Evolutionary conservation across 345 rosid species (phyloP).

Genomic region (Streptanthus diversifolius): DNA sequence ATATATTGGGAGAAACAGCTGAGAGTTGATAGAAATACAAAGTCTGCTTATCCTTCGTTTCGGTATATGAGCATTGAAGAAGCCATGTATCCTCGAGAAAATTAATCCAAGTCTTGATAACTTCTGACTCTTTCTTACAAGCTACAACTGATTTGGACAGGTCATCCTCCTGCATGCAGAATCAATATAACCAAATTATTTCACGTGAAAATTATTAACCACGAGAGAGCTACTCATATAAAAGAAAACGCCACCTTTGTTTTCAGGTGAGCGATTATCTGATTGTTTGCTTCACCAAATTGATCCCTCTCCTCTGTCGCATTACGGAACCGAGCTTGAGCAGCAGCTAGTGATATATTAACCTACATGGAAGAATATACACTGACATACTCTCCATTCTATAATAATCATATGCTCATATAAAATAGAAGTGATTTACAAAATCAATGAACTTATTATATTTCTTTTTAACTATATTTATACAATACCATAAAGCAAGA

Average conservation of each 20-base stretch:
- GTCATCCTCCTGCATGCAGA: slow-evolving; percentile 73
- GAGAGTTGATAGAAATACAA: slow-evolving; percentile 48
- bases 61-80: slow-evolving; percentile 60
- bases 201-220: not conserved
- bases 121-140: slow-evolving; percentile 70
- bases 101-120: slow-evolving; percentile 82
- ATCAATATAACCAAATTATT: slow-evolving; percentile 22
- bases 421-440: not conserved
- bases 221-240: slow-evolving; percentile 11
- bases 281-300: slow-evolving; percentile 89
- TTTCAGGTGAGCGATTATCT: slow-evolving; percentile 75
- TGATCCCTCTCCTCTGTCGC: slow-evolving; percentile 88
- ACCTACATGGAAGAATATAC: slow-evolving; percentile 49
- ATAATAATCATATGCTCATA: not conserved
- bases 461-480: not conserved
- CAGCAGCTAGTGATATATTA: slow-evolving; percentile 84
- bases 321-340: slow-evolving; percentile 72
- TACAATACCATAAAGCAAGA: slow-evolving; percentile 5
- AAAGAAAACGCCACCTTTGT: slow-evolving; percentile 52
- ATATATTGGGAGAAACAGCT: slow-evolving; percentile 12
- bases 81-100: slow-evolving; percentile 94
- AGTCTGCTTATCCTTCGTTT: slow-evolving; percentile 68
- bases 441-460: not conserved
- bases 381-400: not conserved
- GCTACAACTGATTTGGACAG: slow-evolving; percentile 69